Percentiles rank a stretch among this genome's conserved stretches.
Evolutionary conservation across 306 rosid species (phyloP).

Genomic region (Begonia masoniana): DNA sequence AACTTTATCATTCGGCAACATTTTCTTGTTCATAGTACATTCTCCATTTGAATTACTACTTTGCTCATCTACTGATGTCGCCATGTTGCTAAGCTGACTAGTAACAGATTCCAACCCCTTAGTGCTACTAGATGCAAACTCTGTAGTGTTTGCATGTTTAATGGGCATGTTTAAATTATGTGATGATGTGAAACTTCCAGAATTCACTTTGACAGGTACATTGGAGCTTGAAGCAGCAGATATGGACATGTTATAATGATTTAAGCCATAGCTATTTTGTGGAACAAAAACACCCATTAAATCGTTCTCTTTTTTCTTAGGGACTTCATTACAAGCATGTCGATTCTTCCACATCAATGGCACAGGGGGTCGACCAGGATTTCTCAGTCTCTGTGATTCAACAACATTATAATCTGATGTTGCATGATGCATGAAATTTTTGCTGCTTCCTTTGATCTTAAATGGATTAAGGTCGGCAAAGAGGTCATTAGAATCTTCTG

Average conservation of each 20-base stretch:
- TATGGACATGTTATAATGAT: slow-evolving; percentile 41
- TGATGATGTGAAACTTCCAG: slow-evolving; percentile 28
- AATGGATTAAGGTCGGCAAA: slow-evolving; percentile 92
- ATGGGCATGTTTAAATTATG: slow-evolving; percentile 20
- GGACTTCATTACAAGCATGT: slow-evolving; percentile 62
- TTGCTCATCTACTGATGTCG: slow-evolving; percentile 21
- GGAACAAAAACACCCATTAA: slow-evolving; percentile 23
- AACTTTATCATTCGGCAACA: slow-evolving; percentile 17
- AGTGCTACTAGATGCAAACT: slow-evolving; percentile 17
- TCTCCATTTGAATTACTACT: slow-evolving; percentile 22
- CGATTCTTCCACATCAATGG: slow-evolving; percentile 74
- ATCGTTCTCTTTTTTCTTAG: slow-evolving; percentile 42
- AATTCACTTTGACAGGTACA: slow-evolving; percentile 33
- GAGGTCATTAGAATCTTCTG: slow-evolving; percentile 56
- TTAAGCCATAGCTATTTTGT: slow-evolving; percentile 39
- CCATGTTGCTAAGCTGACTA: slow-evolving; percentile 18
- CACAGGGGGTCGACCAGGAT: slow-evolving; percentile 51
- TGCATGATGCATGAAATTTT: slow-evolving; percentile 42
- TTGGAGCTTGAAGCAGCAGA: slow-evolving; percentile 47
- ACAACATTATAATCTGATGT: slow-evolving; percentile 49
- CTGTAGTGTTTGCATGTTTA: slow-evolving; percentile 22
- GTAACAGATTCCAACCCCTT: slow-evolving; percentile 17
- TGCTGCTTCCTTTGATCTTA: slow-evolving; percentile 80
- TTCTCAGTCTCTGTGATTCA: slow-evolving; percentile 39
- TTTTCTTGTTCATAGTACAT: slow-evolving; percentile 15